Evolutionary conservation across 352 stramenopile genomes (phyloP).

Genomic region (Globisporangium radiosum): DNA sequence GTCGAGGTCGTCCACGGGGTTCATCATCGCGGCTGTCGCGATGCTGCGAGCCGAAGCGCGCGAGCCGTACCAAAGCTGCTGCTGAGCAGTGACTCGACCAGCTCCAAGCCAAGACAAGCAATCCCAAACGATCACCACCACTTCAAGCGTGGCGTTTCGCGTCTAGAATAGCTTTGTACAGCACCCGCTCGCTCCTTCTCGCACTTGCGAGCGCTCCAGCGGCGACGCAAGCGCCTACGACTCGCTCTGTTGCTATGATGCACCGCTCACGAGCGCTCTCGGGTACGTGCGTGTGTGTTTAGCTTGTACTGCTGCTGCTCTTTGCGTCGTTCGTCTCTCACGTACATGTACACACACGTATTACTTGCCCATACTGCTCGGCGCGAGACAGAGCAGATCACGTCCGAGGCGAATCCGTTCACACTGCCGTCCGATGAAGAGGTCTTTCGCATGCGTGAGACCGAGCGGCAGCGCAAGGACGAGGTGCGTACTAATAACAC

Average conservation of each 20-base stretch:
- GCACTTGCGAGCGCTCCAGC: not conserved
- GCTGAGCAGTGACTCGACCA: no score
- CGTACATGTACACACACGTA: no score
- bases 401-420: conserved; percentile 83
- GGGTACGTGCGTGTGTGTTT: conserved; percentile 5
- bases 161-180: not conserved
- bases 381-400: conserved; percentile 24
- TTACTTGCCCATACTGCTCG: no score
- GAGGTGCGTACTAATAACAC: conserved; percentile 19
- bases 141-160: not conserved
- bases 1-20: conserved; percentile 21
- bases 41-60: no score
- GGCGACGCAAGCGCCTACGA: no score
- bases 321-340: no score
- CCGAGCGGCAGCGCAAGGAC: conserved; percentile 83
- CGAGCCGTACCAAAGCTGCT: no score
- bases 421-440: conserved; percentile 91
- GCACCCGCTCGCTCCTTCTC: not conserved
- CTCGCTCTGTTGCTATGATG: conserved; percentile 6
- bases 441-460: conserved; percentile 91
- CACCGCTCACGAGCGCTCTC: conserved; percentile 11
- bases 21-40: conserved; percentile 25
- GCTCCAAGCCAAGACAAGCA: not conserved
- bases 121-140: not conserved
- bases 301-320: no score